Evolutionary conservation across 257 asterid species (phyloP), one percentile per base, ranked within the genome.

Genomic region (Echites panduratus): DNA sequence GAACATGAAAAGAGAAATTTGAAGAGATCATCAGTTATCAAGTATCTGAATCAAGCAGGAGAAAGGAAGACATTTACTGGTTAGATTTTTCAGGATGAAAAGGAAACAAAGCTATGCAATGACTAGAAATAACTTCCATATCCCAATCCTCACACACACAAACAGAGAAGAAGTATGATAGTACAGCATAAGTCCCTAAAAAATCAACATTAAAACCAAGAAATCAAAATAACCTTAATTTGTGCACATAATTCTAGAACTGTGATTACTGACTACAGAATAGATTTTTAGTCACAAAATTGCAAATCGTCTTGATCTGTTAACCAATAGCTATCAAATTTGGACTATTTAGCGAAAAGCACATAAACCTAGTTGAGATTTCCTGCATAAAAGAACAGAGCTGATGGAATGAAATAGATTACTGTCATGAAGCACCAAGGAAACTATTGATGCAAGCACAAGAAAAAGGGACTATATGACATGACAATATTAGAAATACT

Each of bases 21-120:
- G 58, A 68, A 47, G 32, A 10, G 14, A 24, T 16, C 56, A 11
- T 66, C 44, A 14, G 40, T 32, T 12, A 45, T 45, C 9, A 24
- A 13, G 45, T 24, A 45, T 68, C 56, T 68, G 41, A 26, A 9
- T 68, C 14, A 48, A 68, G 72, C 43, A 45, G 53, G 7, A 53
- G 62, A 73, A 52, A 38, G 52, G 19, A 29, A 49, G 44, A 73
- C n/a, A 16, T 43, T 71, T 14, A 7, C 22, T 66, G 50, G 49
- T 43, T 74, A 20, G 8, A 17, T 17, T 38, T 44, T 26, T n/a
- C 57, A 40, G 57, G 24, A 65, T 24, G 54, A 73, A 26, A 14
- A 41, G 66, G 64, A 17, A 64, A 35, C 61, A 38, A 17, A 20
- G 72, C 66, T 44, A 32, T 67, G 73, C 24, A 74, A 56, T 66